Evolutionary conservation across 768 basidiomycete species (phyloP), one percentile per base, ranked within the genome.

Genomic region (Kockovaella imperatae): DNA sequence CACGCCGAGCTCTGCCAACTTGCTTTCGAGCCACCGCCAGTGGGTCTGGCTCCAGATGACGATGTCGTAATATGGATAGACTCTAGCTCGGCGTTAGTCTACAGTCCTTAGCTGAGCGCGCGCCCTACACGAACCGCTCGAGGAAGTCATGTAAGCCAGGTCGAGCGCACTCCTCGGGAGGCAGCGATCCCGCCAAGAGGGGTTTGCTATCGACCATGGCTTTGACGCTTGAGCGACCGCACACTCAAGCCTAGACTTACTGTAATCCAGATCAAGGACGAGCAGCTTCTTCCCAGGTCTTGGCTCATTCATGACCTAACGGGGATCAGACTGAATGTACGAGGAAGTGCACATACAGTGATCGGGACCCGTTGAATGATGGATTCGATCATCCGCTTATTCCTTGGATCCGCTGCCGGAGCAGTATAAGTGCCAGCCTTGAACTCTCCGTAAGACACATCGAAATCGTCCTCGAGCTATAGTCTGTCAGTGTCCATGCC

Each of bases 1-100:
- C 81, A 90, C 87, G 15, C 80, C 86, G 7, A 90, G 76, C 68
- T 90, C 88, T 11, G 86, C 81, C 6, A 93, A 75, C 68, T 89
- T 91, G 14, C 81, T 80, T 73, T 89, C 87, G 15, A 89, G 75
- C 87, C 87, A 89, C 42, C 86, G 76, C 87, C 87, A 89, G 54
- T 80, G 82, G 3, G 87, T 89, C 35, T 70, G 70, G 35, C 67
- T 84, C 87, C 88, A 91, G 53, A 91, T 84, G 58, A 84, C 85
- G 52, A 93, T 85, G 59, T 93, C 87, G 65, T 91, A 93, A 63
- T 81, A 75, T 4, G 83, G 83, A 60, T 89, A 87, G 44, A 86
- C 75, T 5, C 54, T 62, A 31, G 15, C n/a, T n/a, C n/a, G 2
- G 15, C 8, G 42, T 29, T 20, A 45, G 35, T 10, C 20, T 14